phyloP scores from a whole-genome alignment of 2,329 filamentous ascomycete species.

The Ophiostoma populinum region DNA sequence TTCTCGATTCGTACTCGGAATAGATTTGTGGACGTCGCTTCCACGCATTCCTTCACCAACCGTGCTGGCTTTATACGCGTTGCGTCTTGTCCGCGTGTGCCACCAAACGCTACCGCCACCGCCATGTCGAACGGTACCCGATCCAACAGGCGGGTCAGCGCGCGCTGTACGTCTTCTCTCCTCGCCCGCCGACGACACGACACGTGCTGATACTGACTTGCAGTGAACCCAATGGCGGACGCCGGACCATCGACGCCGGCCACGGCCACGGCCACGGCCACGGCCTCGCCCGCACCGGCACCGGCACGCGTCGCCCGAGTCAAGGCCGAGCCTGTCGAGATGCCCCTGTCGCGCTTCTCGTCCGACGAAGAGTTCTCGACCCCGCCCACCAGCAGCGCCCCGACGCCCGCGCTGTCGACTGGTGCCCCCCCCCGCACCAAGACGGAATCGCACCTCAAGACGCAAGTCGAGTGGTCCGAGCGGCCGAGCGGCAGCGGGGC shows the following conservation, averaged over 20 bases:
- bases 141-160: slow-evolving; percentile 3
- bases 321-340: slow-evolving; percentile 19
- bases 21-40: too few species aligned
- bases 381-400: slow-evolving; percentile 24
- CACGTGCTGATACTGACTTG: neutral
- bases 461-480: slow-evolving; percentile 17
- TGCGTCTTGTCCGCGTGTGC: too few species aligned
- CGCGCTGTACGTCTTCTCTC: slow-evolving; percentile 3
- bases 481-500: too few species aligned
- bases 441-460: too few species aligned
- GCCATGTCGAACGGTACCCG: neutral
- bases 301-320: slow-evolving; percentile 13
- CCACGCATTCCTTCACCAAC: too few species aligned
- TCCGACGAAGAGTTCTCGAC: slow-evolving; percentile 25
- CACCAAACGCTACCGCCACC: too few species aligned
- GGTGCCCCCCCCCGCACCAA: slow-evolving; percentile 8
- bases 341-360: slow-evolving; percentile 17
- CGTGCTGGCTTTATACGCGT: neutral
- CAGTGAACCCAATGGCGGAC: neutral
- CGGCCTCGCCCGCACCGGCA: slow-evolving; percentile 8
- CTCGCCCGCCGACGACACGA: neutral
- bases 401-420: slow-evolving; percentile 19
- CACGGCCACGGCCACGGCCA: neutral
- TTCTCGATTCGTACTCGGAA: too few species aligned
- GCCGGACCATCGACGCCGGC: neutral